These are phyloP conservation scores for Collybia mongolica DNA, from an alignment of 768 basidiomycete species.

Conservation along the genomic window DNA sequence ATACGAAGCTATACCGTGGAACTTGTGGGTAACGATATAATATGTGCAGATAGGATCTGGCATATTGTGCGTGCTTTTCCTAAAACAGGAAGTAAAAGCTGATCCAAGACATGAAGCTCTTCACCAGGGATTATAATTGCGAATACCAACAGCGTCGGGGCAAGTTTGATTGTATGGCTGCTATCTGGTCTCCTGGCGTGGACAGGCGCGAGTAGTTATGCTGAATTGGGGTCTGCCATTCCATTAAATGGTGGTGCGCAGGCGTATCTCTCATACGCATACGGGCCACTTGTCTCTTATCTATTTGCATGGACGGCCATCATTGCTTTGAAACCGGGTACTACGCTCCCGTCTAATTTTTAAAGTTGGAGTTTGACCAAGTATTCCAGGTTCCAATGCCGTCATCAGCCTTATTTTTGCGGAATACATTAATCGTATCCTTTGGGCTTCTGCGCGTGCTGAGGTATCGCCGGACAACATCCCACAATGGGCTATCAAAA, in stretches of 20 bases:
- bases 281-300: slow-evolving; percentile 84
- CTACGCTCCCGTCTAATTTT: slow-evolving; percentile 8
- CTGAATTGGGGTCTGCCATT: slow-evolving; percentile 88
- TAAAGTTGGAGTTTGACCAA: not conserved
- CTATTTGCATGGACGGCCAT: slow-evolving; percentile 96
- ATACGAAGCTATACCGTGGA: not conserved
- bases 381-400: slow-evolving; percentile 60
- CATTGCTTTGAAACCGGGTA: slow-evolving; percentile 82
- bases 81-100: not conserved
- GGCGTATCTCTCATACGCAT: slow-evolving; percentile 87
- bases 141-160: slow-evolving; percentile 86
- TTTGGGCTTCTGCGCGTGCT: slow-evolving; percentile 72
- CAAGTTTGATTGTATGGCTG: slow-evolving; percentile 85
- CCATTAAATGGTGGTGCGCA: slow-evolving; percentile 74
- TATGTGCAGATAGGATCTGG: slow-evolving; percentile 77
- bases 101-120: slow-evolving; percentile 49
- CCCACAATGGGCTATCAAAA: slow-evolving; percentile 89
- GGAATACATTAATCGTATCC: slow-evolving; percentile 89
- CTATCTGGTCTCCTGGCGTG: slow-evolving; percentile 82
- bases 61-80: slow-evolving; percentile 66
- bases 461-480: slow-evolving; percentile 76
- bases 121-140: slow-evolving; percentile 92
- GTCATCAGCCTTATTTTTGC: slow-evolving; percentile 88
- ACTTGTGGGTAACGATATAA: not conserved
- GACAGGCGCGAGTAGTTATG: slow-evolving; percentile 95